phyloP scores from a whole-genome alignment of 2,329 filamentous ascomycete genomes.

The Fusarium euwallaceae region DNA sequence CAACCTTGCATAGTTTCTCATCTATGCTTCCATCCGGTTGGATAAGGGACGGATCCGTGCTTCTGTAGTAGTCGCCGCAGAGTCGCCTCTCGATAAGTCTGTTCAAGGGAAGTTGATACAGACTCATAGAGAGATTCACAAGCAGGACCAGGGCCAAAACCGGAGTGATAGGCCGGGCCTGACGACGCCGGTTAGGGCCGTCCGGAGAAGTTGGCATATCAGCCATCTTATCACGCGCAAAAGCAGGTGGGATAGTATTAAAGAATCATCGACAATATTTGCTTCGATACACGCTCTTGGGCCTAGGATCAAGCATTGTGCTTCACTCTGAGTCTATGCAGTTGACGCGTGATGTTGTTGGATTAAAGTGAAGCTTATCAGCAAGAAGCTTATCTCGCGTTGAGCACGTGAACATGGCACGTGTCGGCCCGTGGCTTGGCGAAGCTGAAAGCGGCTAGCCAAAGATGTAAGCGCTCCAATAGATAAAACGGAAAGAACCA shows the following conservation, averaged over 20 bases:
- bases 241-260: too few relatives aligned
- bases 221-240: constrained; percentile 6
- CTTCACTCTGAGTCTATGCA: neutral
- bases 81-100: constrained; percentile 61
- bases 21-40: constrained; percentile 56
- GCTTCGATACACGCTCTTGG: neutral
- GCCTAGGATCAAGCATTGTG: neutral
- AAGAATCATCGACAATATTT: too few relatives aligned
- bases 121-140: constrained; percentile 61
- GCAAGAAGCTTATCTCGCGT: neutral
- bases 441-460: neutral
- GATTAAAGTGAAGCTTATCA: neutral
- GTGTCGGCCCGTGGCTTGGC: neutral
- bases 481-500: too few relatives aligned
- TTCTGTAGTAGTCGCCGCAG: constrained; percentile 64
- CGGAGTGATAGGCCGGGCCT: constrained; percentile 17
- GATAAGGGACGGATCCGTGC: constrained; percentile 51
- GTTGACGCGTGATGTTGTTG: neutral
- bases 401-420: neutral
- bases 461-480: too few relatives aligned
- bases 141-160: constrained; percentile 59
- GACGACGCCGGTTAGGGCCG: neutral
- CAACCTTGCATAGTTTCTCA: constrained; percentile 67
- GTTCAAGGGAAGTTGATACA: constrained; percentile 63
- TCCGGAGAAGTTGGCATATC: neutral